Base-by-base conservation (phyloP, 2,329 filamentous ascomycete species). In the Simplicillium aogashimaense region DNA sequence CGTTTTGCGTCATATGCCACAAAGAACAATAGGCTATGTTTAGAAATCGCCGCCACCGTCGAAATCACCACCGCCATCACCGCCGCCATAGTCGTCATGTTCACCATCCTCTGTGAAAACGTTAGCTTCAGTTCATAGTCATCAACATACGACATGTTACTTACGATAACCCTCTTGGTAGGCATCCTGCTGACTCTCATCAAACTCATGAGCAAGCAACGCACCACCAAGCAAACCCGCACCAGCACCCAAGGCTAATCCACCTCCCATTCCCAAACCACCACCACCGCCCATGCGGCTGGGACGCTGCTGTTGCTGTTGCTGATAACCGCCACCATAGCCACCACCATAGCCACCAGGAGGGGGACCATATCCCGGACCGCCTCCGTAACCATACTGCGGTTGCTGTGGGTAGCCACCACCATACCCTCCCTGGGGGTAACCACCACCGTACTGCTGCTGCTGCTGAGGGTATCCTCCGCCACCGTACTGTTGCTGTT, bases 191-290 rank as follows among this genome's bases (percentile, higher is more conserved):
- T 84, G 61, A 36, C 72, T 57, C 45, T 81, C 75, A 41, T 83
- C 64, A 38, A 89, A 69, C 1, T 81, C 80, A 53, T 83, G 69
- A 2, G 72, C 81, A 28, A 94, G 60, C 52, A 94, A 46, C 45
- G 78, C 74, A 41, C 88, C 88, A 50, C 87, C 89, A 1, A 95
- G 52, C 55, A 95, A 54, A 59, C 88, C 88, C 47, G 83, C 88
- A 49, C 87, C 88, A 4, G 86, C 60, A 64, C 88, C 88, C 34
- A 94, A 65, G 16, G 85, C 85, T 8, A 81, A 78, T 38, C 81
- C 86, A 36, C 85, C 86, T 2, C 72, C 76, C 44, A 75, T 70
- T n/a, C 86, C 85, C 50, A 57, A 51, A 29, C 60, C 58, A 35
- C 60, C 62, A 18, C 65, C 63, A 38, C 59, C 59, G 41, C 48